Conservation (phyloP, 1,284 basidiomycete genomes). For the Tilletia walkeri region DNA sequence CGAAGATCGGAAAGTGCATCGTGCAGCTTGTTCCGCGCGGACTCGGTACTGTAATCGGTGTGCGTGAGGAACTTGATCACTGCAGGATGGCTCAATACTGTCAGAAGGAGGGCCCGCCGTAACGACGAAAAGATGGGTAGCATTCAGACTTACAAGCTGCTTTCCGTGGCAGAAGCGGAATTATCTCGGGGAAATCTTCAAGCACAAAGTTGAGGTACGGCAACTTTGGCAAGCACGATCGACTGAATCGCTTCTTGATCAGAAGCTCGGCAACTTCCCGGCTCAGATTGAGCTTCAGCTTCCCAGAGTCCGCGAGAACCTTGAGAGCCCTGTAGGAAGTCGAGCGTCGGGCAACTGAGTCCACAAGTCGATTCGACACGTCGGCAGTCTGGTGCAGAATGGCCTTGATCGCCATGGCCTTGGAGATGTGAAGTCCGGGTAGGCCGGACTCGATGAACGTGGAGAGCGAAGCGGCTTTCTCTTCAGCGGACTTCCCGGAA, state of each 20-base stretch:
- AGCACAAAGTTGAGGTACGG: neutral
- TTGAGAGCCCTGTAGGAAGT: neutral
- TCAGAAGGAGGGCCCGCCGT: neutral
- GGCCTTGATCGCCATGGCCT: neutral
- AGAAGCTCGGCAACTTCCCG: neutral
- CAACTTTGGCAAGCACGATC: neutral
- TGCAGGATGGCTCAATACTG: neutral
- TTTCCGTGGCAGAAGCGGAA: neutral
- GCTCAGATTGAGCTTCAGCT: neutral
- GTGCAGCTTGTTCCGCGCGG: neutral
- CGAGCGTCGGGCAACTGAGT: neutral
- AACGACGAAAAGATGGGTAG: neutral
- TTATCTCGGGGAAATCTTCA: neutral
- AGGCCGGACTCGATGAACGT: neutral
- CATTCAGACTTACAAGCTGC: neutral
- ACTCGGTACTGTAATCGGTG: neutral
- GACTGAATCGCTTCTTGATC: neutral
- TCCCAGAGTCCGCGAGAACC: neutral
- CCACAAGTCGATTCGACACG: neutral
- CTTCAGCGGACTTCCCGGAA: neutral
- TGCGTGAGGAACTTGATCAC: slow-evolving; percentile 6
- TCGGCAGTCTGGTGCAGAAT: neutral
- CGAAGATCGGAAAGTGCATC: neutral
- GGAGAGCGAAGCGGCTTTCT: neutral
- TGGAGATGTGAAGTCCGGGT: neutral